Evolutionary conservation across 202 grass and related monocot species (phyloP).

Genomic region (Dendrocalamus latiflorus): DNA sequence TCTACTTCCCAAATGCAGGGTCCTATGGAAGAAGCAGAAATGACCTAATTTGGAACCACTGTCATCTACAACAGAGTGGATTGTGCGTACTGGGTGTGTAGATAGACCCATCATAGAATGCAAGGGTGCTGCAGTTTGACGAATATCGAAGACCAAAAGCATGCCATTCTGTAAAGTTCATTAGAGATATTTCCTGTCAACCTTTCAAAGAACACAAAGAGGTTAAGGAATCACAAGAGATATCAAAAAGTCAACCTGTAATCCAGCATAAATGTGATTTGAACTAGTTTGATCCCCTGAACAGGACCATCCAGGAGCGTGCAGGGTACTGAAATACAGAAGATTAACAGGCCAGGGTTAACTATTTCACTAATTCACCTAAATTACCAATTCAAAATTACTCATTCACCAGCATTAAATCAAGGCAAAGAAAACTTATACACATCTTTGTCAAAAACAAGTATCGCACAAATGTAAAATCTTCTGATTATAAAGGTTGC

Average conservation of each 20-base stretch:
- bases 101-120: constrained; percentile 54
- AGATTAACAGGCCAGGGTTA: background rate
- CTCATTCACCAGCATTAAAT: background rate
- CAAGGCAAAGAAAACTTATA: background rate
- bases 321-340: constrained; percentile 28
- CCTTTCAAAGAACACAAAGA: constrained; percentile 14
- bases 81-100: constrained; percentile 63
- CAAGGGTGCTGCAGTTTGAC: constrained; percentile 62
- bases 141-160: constrained; percentile 84
- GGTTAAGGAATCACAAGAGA: constrained; percentile 15
- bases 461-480: background rate
- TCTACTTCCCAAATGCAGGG: constrained; percentile 71
- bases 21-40: constrained; percentile 78
- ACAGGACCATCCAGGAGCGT: constrained; percentile 93
- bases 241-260: constrained; percentile 58
- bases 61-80: constrained; percentile 44
- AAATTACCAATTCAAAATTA: constrained; percentile 1
- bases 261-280: constrained; percentile 70
- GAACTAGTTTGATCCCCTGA: constrained; percentile 47
- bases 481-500: background rate
- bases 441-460: background rate
- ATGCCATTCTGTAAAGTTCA: constrained; percentile 63
- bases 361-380: constrained; percentile 2
- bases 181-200: constrained; percentile 16
- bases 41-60: constrained; percentile 29